phyloP scores from a whole-genome alignment of 495 filamentous ascomycete species.

The Xylaria grammica region DNA sequence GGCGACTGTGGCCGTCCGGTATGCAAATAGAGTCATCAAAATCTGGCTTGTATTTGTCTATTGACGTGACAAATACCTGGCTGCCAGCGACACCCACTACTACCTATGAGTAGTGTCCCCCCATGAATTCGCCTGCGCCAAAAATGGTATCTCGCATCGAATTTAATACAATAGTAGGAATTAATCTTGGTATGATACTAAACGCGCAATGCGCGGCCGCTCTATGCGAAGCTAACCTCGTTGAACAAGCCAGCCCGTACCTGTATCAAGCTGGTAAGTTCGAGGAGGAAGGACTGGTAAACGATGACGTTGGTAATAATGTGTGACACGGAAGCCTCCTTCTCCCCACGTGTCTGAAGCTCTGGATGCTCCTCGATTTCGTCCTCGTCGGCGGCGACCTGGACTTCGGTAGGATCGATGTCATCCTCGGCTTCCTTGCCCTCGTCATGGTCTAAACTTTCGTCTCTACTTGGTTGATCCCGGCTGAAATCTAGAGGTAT shows the following conservation, averaged over 20 bases:
- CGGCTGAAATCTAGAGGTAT: slow-evolving; percentile 46
- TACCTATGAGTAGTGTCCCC: not conserved
- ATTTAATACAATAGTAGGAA: not conserved
- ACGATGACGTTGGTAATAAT: slow-evolving; percentile 81
- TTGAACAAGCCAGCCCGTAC: slow-evolving; percentile 84
- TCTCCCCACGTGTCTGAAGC: slow-evolving; percentile 36
- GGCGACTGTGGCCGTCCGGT: no score
- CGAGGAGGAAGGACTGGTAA: slow-evolving; percentile 84
- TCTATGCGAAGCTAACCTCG: slow-evolving; percentile 73
- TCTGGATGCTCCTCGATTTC: slow-evolving; percentile 39
- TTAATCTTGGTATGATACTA: slow-evolving; percentile 1
- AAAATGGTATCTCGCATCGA: slow-evolving; percentile 21
- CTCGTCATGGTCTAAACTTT: slow-evolving; percentile 32
- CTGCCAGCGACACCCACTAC: not conserved
- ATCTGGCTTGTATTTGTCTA: no score
- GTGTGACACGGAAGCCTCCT: slow-evolving; percentile 76
- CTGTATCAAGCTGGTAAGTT: slow-evolving; percentile 85
- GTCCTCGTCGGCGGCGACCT: slow-evolving; percentile 46
- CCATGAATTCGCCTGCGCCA: slow-evolving; percentile 2
- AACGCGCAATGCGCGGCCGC: not conserved
- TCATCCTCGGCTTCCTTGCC: slow-evolving; percentile 26
- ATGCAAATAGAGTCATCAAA: no score
- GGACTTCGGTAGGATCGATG: slow-evolving; percentile 37
- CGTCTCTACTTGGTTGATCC: slow-evolving; percentile 26
- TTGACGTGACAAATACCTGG: not conserved